phyloP scores from a whole-genome alignment of 345 rosid genomes.

The Corchorus capsularis region DNA sequence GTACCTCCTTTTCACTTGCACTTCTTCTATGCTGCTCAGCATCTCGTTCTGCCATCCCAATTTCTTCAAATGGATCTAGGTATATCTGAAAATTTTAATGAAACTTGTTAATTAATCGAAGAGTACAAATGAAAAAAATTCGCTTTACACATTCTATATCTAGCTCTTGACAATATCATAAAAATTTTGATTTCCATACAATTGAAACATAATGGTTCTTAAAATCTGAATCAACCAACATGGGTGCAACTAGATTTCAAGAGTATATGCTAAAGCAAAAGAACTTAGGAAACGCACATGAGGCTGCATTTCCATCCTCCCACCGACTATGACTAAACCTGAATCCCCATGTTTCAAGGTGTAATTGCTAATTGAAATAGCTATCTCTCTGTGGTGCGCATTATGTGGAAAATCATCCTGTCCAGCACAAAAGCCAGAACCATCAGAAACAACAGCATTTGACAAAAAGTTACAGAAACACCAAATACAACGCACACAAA shows the following conservation, averaged over 20 bases:
- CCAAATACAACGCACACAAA: neutral
- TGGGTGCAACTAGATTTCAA: neutral
- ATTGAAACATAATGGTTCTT: neutral
- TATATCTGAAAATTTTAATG: conserved; percentile 45
- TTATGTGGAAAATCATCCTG: conserved; percentile 95
- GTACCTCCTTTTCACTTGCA: conserved; percentile 85
- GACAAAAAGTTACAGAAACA: neutral
- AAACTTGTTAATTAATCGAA: conserved; percentile 14
- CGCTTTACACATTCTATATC: neutral
- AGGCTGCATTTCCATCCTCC: conserved; percentile 92
- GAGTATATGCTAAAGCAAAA: neutral
- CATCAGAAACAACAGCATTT: neutral
- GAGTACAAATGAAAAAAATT: neutral
- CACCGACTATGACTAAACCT: conserved; percentile 87
- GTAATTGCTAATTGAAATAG: conserved; percentile 79
- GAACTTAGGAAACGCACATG: conserved; percentile 57
- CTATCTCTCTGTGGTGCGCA: conserved; percentile 86
- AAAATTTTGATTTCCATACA: neutral
- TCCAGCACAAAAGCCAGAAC: conserved; percentile 16
- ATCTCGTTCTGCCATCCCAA: conserved; percentile 66
- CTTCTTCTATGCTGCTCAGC: conserved; percentile 91
- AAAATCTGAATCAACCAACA: neutral
- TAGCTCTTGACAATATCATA: neutral
- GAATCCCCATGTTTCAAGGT: conserved; percentile 87
- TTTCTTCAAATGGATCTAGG: conserved; percentile 88